A percentile compares a stretch with the other conserved stretches of the same genome.
Conservation (phyloP, 768 basidiomycete genomes). For the Strobilomyces dryophilus region DNA sequence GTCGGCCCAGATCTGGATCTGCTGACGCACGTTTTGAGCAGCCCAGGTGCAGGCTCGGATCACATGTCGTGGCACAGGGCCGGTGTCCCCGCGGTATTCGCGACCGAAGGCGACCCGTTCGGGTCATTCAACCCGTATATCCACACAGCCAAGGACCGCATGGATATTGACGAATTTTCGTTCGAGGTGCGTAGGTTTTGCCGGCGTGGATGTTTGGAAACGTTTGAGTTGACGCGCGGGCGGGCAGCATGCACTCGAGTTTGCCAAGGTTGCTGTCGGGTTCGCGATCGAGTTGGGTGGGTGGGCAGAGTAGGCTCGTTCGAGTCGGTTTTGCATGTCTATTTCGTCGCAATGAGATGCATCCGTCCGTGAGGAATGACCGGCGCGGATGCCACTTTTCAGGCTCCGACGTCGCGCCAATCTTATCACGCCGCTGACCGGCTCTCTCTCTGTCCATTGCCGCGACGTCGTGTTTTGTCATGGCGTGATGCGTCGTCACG, state of each 20-base stretch:
- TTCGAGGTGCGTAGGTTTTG: slow-evolving; percentile 23
- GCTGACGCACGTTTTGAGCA: background rate
- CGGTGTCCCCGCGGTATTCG: background rate
- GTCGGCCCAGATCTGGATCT: background rate
- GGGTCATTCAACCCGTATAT: slow-evolving; percentile 40
- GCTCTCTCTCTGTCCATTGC: too few relatives aligned
- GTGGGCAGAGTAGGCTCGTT: slow-evolving; percentile 10
- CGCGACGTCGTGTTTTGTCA: too few relatives aligned
- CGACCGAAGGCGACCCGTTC: slow-evolving; percentile 36
- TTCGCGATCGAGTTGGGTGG: slow-evolving; percentile 50
- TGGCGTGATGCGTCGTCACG: too few relatives aligned
- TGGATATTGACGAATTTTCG: slow-evolving; percentile 38
- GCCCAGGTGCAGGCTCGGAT: background rate
- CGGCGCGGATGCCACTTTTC: too few relatives aligned
- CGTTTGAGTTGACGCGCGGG: background rate
- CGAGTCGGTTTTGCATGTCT: too few relatives aligned
- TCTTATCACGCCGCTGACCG: too few relatives aligned
- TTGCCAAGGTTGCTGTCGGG: slow-evolving; percentile 55
- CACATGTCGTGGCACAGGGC: background rate
- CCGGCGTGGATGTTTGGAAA: too few relatives aligned
- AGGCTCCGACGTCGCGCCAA: too few relatives aligned
- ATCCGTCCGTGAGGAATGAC: too few relatives aligned
- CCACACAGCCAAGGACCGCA: slow-evolving; percentile 31
- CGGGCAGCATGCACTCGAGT: slow-evolving; percentile 47
- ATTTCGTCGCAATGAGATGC: too few relatives aligned